Evolutionary conservation across 23 red algal genomes (phyloP), one percentile per base, ranked within the genome.

Genomic region (Gracilariopsis chorda): DNA sequence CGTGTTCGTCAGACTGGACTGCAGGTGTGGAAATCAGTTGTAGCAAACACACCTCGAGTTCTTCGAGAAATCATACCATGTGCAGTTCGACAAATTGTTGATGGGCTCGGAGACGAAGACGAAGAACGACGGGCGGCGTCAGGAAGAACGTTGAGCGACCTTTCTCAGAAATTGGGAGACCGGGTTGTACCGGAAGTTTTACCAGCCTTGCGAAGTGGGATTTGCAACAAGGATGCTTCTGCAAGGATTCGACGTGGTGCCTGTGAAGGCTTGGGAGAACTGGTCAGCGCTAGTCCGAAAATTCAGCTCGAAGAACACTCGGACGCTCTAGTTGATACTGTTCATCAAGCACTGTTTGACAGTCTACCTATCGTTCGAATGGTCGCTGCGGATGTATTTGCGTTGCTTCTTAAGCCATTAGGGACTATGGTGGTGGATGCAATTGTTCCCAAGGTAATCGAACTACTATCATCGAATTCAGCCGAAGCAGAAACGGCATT

Each of bases 21-120:
- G 82, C 77, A 80, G 51, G 80, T 98, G 8, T 98, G 95, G 95
- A 98, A 98, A 63, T 88, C 82, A 17, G 71, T 98, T 2, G 86
- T 98, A 21, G 27, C 79, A 55, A 98, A 98, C 59, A 94, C 95
- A 19, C 95, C 95, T 29, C 77, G 92, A 23, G 78, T 77, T 77
- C 67, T 98, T 44, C 90, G 95, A 0, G 95, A 93, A 64, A 88
- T 98, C 62, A 90, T 98, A 58, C 95, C 95, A 2, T 74, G 68
- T 48, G 88, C 88, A 35, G 83, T 94, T 14, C 78, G 62, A 39
- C 80, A 87, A 81, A 82, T 98, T 27, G 80, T 98, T 17, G 80
- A 92, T 76, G 90, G 86, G 0, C 91, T 98, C 2, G 80, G 69
- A 46, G 74, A 85, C 17, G 86, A 85, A 64, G 88, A 94, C 34